A percentile compares a stretch with the other conserved stretches of the same genome.
These are phyloP conservation scores for Candida tallmaniae DNA, from an alignment of 805 yeast genomes.

Conservation along the genomic window DNA sequence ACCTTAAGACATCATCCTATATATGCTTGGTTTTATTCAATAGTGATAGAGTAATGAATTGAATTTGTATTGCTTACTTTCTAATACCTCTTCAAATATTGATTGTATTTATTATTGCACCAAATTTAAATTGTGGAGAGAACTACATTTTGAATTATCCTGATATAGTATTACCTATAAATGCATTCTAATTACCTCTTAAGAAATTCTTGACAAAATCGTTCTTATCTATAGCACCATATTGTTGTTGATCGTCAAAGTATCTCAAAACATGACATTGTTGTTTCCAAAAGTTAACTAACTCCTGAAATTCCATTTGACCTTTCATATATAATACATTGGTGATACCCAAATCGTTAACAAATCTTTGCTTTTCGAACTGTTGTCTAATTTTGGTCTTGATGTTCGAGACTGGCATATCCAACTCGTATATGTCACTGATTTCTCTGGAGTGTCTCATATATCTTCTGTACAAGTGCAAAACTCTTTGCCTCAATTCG, in stretches of 20 bases:
- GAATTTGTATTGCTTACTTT: no score
- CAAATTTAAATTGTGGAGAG: no score
- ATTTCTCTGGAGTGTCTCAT: constrained; percentile 57
- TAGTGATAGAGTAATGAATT: no score
- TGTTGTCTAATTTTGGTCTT: constrained; percentile 86
- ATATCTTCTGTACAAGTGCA: constrained; percentile 69
- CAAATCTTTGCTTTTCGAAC: constrained; percentile 80
- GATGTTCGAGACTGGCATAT: constrained; percentile 72
- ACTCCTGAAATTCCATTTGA: constrained; percentile 87
- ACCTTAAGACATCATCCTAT: not conserved
- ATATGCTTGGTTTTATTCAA: not conserved
- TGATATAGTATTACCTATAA: not conserved
- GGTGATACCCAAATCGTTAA: constrained; percentile 57
- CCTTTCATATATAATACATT: constrained; percentile 77
- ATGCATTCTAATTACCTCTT: constrained; percentile 44
- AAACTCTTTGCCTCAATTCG: constrained; percentile 60
- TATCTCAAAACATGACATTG: constrained; percentile 78
- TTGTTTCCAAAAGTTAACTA: constrained; percentile 88
- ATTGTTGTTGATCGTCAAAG: constrained; percentile 62
- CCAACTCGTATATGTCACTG: constrained; percentile 64
- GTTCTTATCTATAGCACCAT: constrained; percentile 52
- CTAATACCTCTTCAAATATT: no score
- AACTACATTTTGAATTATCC: no score
- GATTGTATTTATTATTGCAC: no score
- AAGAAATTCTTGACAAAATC: constrained; percentile 70